Base-by-base conservation (phyloP, 2,329 filamentous ascomycete species). In the Pestalotiopsis sp. region DNA sequence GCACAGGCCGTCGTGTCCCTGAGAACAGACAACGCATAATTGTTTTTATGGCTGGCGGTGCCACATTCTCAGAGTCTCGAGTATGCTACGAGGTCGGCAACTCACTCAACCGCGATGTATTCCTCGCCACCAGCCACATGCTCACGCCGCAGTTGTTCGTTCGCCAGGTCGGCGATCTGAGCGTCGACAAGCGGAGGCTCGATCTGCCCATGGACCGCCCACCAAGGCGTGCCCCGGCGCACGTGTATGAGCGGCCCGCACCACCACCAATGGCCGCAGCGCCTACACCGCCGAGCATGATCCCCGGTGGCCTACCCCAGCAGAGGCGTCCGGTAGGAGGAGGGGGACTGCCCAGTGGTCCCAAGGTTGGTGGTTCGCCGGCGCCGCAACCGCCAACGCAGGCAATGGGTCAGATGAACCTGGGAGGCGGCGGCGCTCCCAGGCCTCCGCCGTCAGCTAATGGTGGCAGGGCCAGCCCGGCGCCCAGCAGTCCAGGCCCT, bases 11-110 rank as follows among this genome's bases (percentile, higher is more conserved):
- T 60, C 88, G 90, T 36, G 90, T 84, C 69, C 89, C 86, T 70
- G 95, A 98, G 78, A 97, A 95, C 72, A 90, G 92, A 66, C 96
- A 99, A 79, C 90, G 96, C 66, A 87, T 98, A 66, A 93, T 99
- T 69, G 91, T 98, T 17, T 98, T 97, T 78, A 92, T 98, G 87
- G 96, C 95, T 1, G 96, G 96, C 62, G 96, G 96, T 59, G 96
- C 96, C 23, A 98, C 96, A 0, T 97, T 95, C 79, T 94, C 93
- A 4, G 96, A 99, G 81, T 88, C 93, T 39, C 90, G 96, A 36
- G 88, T 91, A 13, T 99, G 96, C 82, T 98, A 98, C 78, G 94
- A 98, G 75, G 84, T 95, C 31, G 92, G 93, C 2, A 87, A 90
- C 66, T 84, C 90, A 64, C 90, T 90, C 61, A 90, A 89, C 66